A percentile compares a stretch with the other conserved stretches of the same genome.
These are phyloP conservation scores for Tylopilus plumbeoviolaceoides DNA, from an alignment of 768 basidiomycete species.

Conservation along the genomic window DNA sequence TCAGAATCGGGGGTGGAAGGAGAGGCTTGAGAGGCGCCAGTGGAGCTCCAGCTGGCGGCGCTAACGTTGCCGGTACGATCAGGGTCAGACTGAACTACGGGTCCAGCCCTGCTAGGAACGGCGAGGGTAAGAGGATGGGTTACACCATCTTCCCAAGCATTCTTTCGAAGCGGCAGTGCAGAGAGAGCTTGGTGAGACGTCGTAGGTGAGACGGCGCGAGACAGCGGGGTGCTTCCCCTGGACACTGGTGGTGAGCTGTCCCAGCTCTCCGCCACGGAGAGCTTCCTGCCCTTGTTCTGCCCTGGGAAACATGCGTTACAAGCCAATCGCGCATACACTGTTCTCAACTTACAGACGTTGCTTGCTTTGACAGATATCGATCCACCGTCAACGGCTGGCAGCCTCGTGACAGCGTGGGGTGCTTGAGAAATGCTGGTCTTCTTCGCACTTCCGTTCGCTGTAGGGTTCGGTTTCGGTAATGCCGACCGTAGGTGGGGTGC, in stretches of 20 bases:
- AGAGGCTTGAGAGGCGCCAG: constrained; percentile 17
- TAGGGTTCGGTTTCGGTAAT: constrained; percentile 8
- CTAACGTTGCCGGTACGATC: constrained; percentile 12
- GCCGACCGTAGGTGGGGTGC: constrained; percentile 5
- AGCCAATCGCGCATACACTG: background rate
- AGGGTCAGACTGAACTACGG: background rate
- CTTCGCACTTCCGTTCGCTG: constrained; percentile 22
- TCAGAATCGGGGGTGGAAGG: constrained; percentile 28
- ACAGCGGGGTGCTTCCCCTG: constrained; percentile 14
- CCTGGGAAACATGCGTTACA: constrained; percentile 10
- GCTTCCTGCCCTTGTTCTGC: constrained; percentile 8
- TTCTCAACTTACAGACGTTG: constrained; percentile 27
- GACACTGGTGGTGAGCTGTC: constrained; percentile 16
- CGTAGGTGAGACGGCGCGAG: background rate
- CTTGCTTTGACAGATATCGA: constrained; percentile 22
- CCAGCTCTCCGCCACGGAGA: constrained; percentile 16
- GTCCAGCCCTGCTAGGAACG: background rate
- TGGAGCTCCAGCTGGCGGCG: constrained; percentile 22
- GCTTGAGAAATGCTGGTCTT: constrained; percentile 11
- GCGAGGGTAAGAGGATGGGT: constrained; percentile 12
- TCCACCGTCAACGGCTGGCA: constrained; percentile 29
- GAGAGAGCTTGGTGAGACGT: constrained; percentile 2
- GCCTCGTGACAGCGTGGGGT: background rate
- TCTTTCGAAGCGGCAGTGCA: constrained; percentile 1
- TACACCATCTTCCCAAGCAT: constrained; percentile 10